Evolutionary conservation across 148 eudicot species (phyloP).

Genomic region (Chenopodium formosanum): DNA sequence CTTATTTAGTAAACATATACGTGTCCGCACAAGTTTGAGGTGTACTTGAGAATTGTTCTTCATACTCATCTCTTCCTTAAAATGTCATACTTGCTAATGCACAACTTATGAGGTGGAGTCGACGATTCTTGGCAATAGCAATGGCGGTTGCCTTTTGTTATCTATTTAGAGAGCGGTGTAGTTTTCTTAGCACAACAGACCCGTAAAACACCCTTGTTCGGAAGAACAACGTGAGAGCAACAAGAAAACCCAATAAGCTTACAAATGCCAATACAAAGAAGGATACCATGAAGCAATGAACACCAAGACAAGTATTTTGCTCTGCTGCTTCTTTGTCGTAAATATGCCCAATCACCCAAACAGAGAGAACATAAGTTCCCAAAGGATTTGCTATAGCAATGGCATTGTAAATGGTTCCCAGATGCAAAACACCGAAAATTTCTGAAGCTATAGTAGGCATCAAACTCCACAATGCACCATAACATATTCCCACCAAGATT

Average conservation of each 20-base stretch:
- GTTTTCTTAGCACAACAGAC: constrained; percentile 43
- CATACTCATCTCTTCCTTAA: too few species aligned
- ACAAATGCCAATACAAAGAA: constrained; percentile 60
- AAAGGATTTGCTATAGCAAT: constrained; percentile 74
- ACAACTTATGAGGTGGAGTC: background rate
- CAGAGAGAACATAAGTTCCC: constrained; percentile 76
- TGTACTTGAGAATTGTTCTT: too few species aligned
- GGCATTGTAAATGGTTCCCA: constrained; percentile 94
- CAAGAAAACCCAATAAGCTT: constrained; percentile 53
- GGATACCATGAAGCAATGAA: constrained; percentile 75
- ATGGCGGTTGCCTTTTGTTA: background rate
- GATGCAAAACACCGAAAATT: constrained; percentile 68
- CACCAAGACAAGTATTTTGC: constrained; percentile 54
- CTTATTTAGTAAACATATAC: too few species aligned
- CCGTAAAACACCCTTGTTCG: constrained; percentile 64
- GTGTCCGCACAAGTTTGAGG: too few species aligned
- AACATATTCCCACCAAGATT: constrained; percentile 70
- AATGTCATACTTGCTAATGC: too few species aligned
- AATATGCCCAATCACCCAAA: constrained; percentile 63
- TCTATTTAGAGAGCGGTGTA: constrained; percentile 26
- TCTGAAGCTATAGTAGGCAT: constrained; percentile 89
- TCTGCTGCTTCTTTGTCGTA: constrained; percentile 65
- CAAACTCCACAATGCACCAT: constrained; percentile 80
- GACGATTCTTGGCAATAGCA: background rate
- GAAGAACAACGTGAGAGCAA: constrained; percentile 56